These are phyloP conservation scores for Astragalus membranaceus DNA, from an alignment of 306 rosid genomes.

Conservation along the genomic window DNA sequence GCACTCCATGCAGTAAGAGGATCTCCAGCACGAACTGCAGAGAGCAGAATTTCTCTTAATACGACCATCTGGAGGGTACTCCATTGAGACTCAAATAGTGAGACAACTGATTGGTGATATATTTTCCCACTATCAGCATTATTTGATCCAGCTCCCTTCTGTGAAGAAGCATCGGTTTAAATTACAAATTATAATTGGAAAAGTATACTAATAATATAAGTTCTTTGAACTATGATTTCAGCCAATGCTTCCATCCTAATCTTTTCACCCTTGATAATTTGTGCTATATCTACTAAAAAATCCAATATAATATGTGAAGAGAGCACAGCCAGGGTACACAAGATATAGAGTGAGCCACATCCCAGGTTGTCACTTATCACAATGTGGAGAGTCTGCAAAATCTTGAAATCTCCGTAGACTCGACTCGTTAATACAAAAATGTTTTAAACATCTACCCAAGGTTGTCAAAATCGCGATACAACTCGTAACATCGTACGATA, in stretches of 20 bases:
- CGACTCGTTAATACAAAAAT: background rate
- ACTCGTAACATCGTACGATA: too few relatives aligned
- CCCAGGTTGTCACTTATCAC: background rate
- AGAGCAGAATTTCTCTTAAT: constrained; percentile 86
- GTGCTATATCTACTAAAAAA: background rate
- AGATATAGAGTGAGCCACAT: background rate
- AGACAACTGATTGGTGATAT: constrained; percentile 75
- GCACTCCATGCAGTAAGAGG: constrained; percentile 99
- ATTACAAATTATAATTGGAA: constrained; percentile 9
- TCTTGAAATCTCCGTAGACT: background rate
- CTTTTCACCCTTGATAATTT: background rate
- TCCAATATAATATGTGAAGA: background rate
- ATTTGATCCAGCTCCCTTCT: constrained; percentile 65
- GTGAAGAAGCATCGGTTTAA: constrained; percentile 26
- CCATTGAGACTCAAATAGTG: constrained; percentile 95
- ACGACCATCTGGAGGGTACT: constrained; percentile 96
- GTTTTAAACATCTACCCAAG: background rate
- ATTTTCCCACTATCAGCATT: constrained; percentile 62
- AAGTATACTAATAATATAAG: background rate
- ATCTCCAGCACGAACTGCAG: constrained; percentile 95
- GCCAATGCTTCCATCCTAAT: background rate
- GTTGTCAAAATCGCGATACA: too few relatives aligned
- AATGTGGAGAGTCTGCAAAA: background rate
- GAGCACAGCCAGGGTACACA: background rate
- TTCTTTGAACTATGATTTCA: constrained; percentile 3